Conservation (phyloP, 2,329 filamentous ascomycete species). For the Exophiala alcalophila region DNA sequence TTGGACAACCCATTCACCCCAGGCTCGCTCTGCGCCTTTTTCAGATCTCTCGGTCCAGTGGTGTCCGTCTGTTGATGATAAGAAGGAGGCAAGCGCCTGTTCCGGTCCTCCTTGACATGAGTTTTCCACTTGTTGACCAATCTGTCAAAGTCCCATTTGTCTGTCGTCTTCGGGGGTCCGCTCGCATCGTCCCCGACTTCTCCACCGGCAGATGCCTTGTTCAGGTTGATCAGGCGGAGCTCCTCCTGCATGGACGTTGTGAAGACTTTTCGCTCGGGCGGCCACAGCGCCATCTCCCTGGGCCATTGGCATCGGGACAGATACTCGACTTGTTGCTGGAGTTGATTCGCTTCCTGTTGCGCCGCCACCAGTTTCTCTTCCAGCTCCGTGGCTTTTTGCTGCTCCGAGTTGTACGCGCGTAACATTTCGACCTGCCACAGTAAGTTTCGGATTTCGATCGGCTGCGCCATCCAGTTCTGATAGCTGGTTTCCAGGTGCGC, state of each 20-base stretch:
- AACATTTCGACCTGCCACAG: constrained; percentile 48
- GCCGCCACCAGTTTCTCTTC: constrained; percentile 45
- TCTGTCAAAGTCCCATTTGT: constrained; percentile 48
- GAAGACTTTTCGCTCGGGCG: constrained; percentile 43
- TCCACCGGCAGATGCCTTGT: constrained; percentile 14
- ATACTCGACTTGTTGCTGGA: constrained; percentile 48
- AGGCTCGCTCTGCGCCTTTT: constrained; percentile 21
- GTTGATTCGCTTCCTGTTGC: constrained; percentile 48
- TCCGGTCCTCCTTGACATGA: constrained; percentile 38
- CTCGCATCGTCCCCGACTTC: constrained; percentile 3
- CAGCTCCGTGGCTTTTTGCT: constrained; percentile 43
- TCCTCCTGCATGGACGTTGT: constrained; percentile 30
- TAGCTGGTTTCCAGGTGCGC: constrained; percentile 76
- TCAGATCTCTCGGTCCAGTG: constrained; percentile 8
- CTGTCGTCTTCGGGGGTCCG: constrained; percentile 10
- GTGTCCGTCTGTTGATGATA: constrained; percentile 1
- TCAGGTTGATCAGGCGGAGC: constrained; percentile 23
- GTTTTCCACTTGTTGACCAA: constrained; percentile 50
- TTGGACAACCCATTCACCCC: constrained; percentile 14
- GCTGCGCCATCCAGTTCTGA: constrained; percentile 68
- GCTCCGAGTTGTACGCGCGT: constrained; percentile 46
- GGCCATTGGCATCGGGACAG: constrained; percentile 49
- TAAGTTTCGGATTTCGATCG: constrained; percentile 48
- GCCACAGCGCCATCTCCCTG: constrained; percentile 48
- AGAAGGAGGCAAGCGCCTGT: constrained; percentile 17